Evolutionary conservation across 2,329 filamentous ascomycete species (phyloP).

Genomic region (Colletotrichum sp.): DNA sequence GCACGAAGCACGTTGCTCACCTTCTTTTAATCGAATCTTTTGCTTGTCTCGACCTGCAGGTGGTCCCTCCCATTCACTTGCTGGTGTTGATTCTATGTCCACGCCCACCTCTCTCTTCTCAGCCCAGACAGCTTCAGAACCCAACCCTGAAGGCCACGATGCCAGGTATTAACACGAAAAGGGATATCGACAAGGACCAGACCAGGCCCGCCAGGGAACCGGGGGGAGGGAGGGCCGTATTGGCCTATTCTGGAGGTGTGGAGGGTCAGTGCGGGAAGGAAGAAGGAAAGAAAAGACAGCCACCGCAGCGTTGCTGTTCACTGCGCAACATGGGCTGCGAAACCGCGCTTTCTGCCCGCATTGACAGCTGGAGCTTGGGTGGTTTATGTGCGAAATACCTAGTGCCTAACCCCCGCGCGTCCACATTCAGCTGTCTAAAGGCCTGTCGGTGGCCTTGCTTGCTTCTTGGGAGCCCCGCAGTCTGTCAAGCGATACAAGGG

Average conservation of each 20-base stretch:
- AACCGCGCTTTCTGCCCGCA: background rate
- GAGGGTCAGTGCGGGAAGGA: background rate
- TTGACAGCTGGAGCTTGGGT: constrained; percentile 7
- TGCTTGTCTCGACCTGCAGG: background rate
- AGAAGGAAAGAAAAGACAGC: background rate
- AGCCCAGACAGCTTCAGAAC: background rate
- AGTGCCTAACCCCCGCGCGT: background rate
- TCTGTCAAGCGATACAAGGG: background rate
- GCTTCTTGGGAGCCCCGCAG: background rate
- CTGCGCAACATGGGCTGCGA: background rate
- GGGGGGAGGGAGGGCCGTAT: background rate
- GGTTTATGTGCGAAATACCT: background rate
- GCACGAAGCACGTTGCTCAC: background rate
- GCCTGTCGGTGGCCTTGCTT: background rate
- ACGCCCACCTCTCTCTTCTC: background rate
- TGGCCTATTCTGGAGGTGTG: background rate
- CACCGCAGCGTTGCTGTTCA: background rate
- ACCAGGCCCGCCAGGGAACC: background rate
- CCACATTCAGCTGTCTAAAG: background rate
- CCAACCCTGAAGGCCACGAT: constrained; percentile 6
- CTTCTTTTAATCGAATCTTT: background rate
- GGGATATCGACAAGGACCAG: constrained; percentile 1
- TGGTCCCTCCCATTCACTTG: background rate
- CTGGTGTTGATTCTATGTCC: background rate
- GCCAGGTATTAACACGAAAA: background rate